Evolutionary conservation across 225 moss, liverwort and hornwort genomes (phyloP), one percentile per base, ranked within the genome.

Genomic region (Polytrichum commune): DNA sequence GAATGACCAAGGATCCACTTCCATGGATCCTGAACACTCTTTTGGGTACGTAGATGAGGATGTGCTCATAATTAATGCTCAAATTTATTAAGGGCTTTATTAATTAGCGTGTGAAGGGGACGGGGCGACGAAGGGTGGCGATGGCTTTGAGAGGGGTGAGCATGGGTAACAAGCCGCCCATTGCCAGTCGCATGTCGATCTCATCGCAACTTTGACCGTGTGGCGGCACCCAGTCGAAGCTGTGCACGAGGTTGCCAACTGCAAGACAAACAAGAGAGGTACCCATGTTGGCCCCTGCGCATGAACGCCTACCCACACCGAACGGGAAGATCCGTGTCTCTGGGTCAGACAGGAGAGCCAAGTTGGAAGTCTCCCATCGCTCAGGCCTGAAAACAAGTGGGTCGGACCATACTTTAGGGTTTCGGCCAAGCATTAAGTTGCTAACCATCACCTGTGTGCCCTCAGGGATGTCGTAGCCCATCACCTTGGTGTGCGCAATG

Each of bases 381-480:
- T 75, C 69, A 3, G 75, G 75, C 5, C 25, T 62, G 61, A 75
- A 75, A 4, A n/a, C 54, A 1, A 33, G 60, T 8, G 69, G 23
- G 28, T 63, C 63, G 5, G 63, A 27, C 67, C 67, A 67, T 5
- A 67, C 38, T 19, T 30, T 33, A 18, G 63, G 26, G 28, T 63
- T 63, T 27, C 22, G 24, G 5, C 63, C 63, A 18, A 63, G 63
- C 63, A 27, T 65, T 4, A n/a, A 29, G 18, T 53, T 35, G 73
- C 64, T 73, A 9, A 65, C 64, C 33, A 73, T 53, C 63, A 73
- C 35, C 4, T 54, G 63, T 1, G 73, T 73, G 38, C 65, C 65
- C 23, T 30, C 54, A n/a, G 72, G 60, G n/a, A 72, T 72, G 60
- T 61, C 29, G 61, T 72, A 72, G 7, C 72, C 72, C 16, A 19